phyloP scores from a whole-genome alignment of 805 yeast genomes.

The Isabelozyma gotoi region DNA sequence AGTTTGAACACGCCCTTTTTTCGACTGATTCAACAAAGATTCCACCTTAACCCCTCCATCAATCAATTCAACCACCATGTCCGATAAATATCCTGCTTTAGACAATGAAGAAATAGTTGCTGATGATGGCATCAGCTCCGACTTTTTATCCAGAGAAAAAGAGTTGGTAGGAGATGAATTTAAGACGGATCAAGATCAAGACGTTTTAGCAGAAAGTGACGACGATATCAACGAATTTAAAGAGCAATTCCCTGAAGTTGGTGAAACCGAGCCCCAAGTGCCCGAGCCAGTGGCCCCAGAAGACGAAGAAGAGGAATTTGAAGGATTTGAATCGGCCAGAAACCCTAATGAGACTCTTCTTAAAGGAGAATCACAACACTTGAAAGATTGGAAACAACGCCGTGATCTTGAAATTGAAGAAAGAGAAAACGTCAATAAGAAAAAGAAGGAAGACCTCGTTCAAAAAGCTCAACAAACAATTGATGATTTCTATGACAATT shows the following conservation, averaged over 20 bases:
- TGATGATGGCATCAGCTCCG: slow-evolving; percentile 38
- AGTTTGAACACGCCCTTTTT: too few species aligned
- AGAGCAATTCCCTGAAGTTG: slow-evolving; percentile 63
- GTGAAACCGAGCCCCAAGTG: slow-evolving; percentile 17
- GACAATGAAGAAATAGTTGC: slow-evolving; percentile 39
- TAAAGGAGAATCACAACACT: slow-evolving; percentile 50
- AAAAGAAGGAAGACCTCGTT: slow-evolving; percentile 64
- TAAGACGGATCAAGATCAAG: slow-evolving; percentile 61
- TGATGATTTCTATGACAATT: slow-evolving; percentile 90
- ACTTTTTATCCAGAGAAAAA: slow-evolving; percentile 67
- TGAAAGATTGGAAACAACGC: slow-evolving; percentile 76
- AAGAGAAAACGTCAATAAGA: slow-evolving; percentile 69
- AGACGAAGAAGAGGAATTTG: slow-evolving; percentile 40
- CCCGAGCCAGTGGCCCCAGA: slow-evolving; percentile 14
- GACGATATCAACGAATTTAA: slow-evolving; percentile 59
- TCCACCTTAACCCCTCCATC: too few species aligned
- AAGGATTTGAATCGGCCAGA: slow-evolving; percentile 23
- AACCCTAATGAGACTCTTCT: slow-evolving; percentile 10
- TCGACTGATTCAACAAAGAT: too few species aligned
- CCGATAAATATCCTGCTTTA: slow-evolving; percentile 76
- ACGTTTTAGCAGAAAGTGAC: slow-evolving; percentile 39
- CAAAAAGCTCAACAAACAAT: slow-evolving; percentile 77
- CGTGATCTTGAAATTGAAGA: slow-evolving; percentile 75
- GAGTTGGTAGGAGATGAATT: slow-evolving; percentile 71
- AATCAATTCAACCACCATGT: slow-evolving; percentile 38